These are phyloP conservation scores for Huntiella decipiens DNA, from an alignment of 2,329 filamentous ascomycete species.

Conservation along the genomic window DNA sequence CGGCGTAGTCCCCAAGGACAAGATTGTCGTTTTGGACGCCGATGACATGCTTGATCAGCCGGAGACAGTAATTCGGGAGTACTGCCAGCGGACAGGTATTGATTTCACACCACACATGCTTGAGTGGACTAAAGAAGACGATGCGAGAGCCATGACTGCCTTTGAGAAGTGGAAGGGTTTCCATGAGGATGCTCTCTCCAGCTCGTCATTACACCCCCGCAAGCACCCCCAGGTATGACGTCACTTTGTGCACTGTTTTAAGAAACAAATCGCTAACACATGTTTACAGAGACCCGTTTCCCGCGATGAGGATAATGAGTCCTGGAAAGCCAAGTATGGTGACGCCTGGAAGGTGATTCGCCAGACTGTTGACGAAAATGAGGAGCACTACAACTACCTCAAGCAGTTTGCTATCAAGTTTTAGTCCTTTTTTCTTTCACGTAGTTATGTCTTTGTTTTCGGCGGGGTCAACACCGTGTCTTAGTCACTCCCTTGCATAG, in stretches of 20 bases:
- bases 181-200: constrained; percentile 84
- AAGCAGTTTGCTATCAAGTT: constrained; percentile 56
- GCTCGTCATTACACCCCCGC: constrained; percentile 54
- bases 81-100: constrained; percentile 65
- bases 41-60: constrained; percentile 86
- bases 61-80: constrained; percentile 52
- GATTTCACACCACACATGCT: constrained; percentile 64
- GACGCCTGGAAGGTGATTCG: constrained; percentile 52
- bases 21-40: constrained; percentile 77
- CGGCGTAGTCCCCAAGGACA: constrained; percentile 49
- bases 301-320: constrained; percentile 45
- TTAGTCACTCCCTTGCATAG: neutral
- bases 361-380: constrained; percentile 50
- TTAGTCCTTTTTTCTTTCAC: constrained; percentile 15
- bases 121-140: constrained; percentile 59
- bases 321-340: constrained; percentile 60
- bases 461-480: neutral
- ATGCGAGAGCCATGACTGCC: constrained; percentile 49
- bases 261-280: constrained; percentile 4
- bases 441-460: no score
- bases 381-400: constrained; percentile 61
- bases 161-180: constrained; percentile 98
- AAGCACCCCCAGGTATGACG: constrained; percentile 38
- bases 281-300: constrained; percentile 36
- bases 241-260: neutral